Base-by-base conservation (phyloP, 108 stramenopile species). In the Conticribra guillardii region DNA sequence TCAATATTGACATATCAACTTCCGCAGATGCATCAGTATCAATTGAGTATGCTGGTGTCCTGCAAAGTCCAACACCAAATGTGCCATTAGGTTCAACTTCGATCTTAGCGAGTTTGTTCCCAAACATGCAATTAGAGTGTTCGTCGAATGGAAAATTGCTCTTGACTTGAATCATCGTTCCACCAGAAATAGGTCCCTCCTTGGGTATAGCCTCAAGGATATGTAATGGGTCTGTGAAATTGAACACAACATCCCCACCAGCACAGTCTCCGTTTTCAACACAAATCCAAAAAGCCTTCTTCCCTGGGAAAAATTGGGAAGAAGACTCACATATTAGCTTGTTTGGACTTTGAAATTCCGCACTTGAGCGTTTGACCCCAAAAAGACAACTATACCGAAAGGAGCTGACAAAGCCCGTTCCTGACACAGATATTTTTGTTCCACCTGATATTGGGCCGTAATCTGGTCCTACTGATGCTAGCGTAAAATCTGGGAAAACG, bases 321-420 rank as follows among this genome's bases (percentile, higher is more conserved):
- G 64, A 41, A 27, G 64, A 34, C 11, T 46, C 32, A 31, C 73
- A 74, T 3, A 18, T 1, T 15, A 74, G 22, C 18, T 34, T 44
- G 18, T 65, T 74, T 22, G 64, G 27, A 47, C 24, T 65, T 22
- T 46, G 52, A 58, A 66, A 74, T 28, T 28, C 33, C 23, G 73
- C 64, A 8, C 46, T 41, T 19, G 56, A 41, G 24, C 7, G 16
- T 21, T 50, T 54, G 26, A 19, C 11, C n/a, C 73, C 64, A 56
- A 74, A 74, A n/a, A 41, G 64, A 44, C 73, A 74, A 4, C 55
- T 19, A 44, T 74, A 74, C 5, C 23, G 21, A 31, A 74, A 34
- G 16, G 64, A 21, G 3, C 34, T 16, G 32, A 28, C 37, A 51
- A 77, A 77, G 0, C 56, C 48, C 18, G 41, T 71, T 34, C 76